Evolutionary conservation across 148 eudicot species (phyloP).

Genomic region (Persicaria maculosa): DNA sequence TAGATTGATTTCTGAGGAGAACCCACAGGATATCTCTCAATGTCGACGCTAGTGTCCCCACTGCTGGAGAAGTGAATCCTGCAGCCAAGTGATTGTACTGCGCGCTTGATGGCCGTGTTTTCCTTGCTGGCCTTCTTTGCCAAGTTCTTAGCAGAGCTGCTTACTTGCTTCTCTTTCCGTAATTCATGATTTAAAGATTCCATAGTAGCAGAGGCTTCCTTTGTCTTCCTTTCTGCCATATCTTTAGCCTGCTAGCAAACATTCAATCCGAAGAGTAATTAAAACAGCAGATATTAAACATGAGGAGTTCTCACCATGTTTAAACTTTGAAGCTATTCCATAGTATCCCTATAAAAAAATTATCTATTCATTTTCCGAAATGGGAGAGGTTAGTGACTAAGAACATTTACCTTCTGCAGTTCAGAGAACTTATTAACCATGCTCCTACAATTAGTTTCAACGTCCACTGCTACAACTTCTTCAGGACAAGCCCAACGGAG

Average conservation of each 20-base stretch:
- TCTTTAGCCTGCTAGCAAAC: slow-evolving; percentile 67
- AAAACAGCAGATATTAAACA: not conserved
- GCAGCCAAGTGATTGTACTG: slow-evolving; percentile 82
- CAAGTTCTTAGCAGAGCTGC: slow-evolving; percentile 57
- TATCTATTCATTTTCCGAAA: not conserved
- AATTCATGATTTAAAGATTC: slow-evolving; percentile 61
- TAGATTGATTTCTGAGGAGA: slow-evolving; percentile 32
- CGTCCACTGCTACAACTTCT: slow-evolving; percentile 74
- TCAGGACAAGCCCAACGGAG: slow-evolving; percentile 95
- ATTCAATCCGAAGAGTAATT: slow-evolving; percentile 12
- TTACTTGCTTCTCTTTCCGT: slow-evolving; percentile 58
- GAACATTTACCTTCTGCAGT: slow-evolving; percentile 58
- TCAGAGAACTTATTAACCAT: slow-evolving; percentile 61
- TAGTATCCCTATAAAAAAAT: not conserved
- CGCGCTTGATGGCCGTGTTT: slow-evolving; percentile 78
- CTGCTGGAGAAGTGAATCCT: slow-evolving; percentile 68
- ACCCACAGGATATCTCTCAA: slow-evolving; percentile 44
- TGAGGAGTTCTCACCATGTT: not conserved
- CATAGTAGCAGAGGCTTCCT: slow-evolving; percentile 37
- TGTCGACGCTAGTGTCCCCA: slow-evolving; percentile 61
- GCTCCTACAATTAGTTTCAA: slow-evolving; percentile 73
- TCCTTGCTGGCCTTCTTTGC: slow-evolving; percentile 64
- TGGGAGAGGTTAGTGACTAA: not conserved
- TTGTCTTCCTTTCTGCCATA: slow-evolving; percentile 56
- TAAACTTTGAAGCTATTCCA: not conserved